Evolutionary conservation across 2,329 filamentous ascomycete species (phyloP), one percentile per base, ranked within the genome.

Genomic region (Calonectria naviculata): DNA sequence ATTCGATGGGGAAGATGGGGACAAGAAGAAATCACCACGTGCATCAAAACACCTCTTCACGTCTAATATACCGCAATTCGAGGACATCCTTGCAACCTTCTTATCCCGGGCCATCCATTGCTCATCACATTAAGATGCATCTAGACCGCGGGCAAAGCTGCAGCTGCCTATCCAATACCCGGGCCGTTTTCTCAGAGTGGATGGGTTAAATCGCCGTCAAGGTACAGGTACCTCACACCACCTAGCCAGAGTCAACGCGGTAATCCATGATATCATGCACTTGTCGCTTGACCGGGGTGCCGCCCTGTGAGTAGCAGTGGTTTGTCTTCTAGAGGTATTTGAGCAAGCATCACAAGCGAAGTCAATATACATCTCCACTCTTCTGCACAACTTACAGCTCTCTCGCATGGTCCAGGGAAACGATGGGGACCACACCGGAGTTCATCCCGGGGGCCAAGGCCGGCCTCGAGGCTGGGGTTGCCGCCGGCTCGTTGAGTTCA

Each of bases 401-500:
- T 69, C 70, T 52, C 64, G 62, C 49, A 58, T 72, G 41, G 52
- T 54, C 61, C 52, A 56, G 63, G 28, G 15, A 62, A 41, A 29
- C 66, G 28, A 56, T 47, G 62, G 65, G 52, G 64, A 47, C 73
- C 64, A 56, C 64, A 67, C 73, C 70, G 75, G 74, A 67, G 73
- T 47, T 41, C 61, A 67, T 66, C 46, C 76, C 72, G 73, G 76
- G 71, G 72, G 63, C 72, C 49, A 73, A 71, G 69, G 52, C 71
- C 76, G 76, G 75, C 47, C 65, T 61, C 52, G 19, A 26, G 44
- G n/a, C 26, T 21, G 21, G 46, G 36, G 28, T 26, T 42, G 38
- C 46, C 19, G 47, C 38, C 44, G 28, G 28, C 41, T 31, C 44
- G 47, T 36, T 21, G 34, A 38, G 9, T 4, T 31, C 44, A 58